Percentiles rank a stretch among this genome's conserved stretches.
Evolutionary conservation across 192 early-diverging fungal genomes (phyloP).

Genomic region (Linnemannia schmuckeri): DNA sequence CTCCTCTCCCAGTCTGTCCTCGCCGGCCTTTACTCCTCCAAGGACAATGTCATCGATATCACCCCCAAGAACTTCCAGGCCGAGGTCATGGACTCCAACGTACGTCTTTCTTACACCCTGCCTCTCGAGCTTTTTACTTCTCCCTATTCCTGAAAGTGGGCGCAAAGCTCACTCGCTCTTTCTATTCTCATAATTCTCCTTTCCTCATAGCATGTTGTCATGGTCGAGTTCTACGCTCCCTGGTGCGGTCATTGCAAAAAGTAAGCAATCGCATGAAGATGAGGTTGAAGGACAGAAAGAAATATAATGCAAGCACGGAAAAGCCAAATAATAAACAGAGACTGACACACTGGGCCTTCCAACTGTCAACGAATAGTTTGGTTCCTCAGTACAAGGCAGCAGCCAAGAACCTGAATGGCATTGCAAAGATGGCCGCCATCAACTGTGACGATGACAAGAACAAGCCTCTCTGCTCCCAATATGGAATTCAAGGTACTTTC

Average conservation of each 20-base stretch:
- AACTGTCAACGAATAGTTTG: constrained; percentile 56
- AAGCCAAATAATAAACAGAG: not conserved
- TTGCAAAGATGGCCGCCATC: constrained; percentile 90
- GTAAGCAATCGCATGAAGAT: constrained; percentile 36
- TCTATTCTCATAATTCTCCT: constrained; percentile 1
- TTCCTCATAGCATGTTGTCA: constrained; percentile 73
- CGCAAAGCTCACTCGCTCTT: not conserved
- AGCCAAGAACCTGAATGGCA: constrained; percentile 84
- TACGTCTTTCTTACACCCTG: constrained; percentile 21
- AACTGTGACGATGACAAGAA: constrained; percentile 92
- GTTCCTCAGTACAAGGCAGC: constrained; percentile 93
- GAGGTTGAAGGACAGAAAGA: not conserved
- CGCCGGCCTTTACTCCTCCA: constrained; percentile 65
- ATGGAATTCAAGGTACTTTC: constrained; percentile 79
- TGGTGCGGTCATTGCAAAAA: constrained; percentile 97
- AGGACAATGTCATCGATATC: constrained; percentile 65
- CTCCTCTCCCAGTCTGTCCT: constrained; percentile 49
- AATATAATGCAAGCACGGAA: not conserved
- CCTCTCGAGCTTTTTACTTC: not conserved
- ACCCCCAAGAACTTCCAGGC: constrained; percentile 71
- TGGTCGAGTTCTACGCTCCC: constrained; percentile 96
- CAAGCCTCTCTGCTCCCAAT: constrained; percentile 80
- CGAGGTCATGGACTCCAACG: constrained; percentile 77
- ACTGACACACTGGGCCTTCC: not conserved
- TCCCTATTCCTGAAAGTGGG: not conserved